Evolutionary conservation across 768 basidiomycete species (phyloP).

Genomic region (Lactifluus volemus): DNA sequence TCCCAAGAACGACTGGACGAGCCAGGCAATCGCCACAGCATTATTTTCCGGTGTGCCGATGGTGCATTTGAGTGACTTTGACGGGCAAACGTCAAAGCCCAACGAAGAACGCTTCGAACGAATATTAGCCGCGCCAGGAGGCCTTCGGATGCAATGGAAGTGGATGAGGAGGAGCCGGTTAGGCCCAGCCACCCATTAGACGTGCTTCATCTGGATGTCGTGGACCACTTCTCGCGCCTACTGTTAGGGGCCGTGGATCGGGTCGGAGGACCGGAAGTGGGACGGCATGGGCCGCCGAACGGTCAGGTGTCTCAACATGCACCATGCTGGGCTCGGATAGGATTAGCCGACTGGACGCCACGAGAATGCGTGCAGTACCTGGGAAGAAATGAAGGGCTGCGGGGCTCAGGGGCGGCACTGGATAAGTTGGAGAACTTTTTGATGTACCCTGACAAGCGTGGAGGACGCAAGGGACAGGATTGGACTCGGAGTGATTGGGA

Average conservation of each 20-base stretch:
- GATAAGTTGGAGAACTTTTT: constrained; percentile 19
- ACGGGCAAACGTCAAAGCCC: constrained; percentile 17
- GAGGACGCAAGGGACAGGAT: constrained; percentile 61
- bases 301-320: constrained; percentile 48
- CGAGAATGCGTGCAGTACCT: constrained; percentile 53
- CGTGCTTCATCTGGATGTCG: constrained; percentile 56
- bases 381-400: constrained; percentile 29
- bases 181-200: constrained; percentile 53
- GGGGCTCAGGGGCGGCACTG: not conserved
- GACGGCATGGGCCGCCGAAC: constrained; percentile 21
- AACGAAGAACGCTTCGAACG: constrained; percentile 21
- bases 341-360: constrained; percentile 43
- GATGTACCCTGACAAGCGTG: constrained; percentile 40
- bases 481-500: constrained; percentile 68
- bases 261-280: constrained; percentile 42
- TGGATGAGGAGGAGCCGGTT: constrained; percentile 45
- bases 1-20: constrained; percentile 27
- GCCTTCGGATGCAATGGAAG: constrained; percentile 40
- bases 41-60: constrained; percentile 33
- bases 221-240: constrained; percentile 58
- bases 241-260: constrained; percentile 49
- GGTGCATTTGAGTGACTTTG: constrained; percentile 34
- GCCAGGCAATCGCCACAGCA: constrained; percentile 41
- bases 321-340: constrained; percentile 37
- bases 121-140: constrained; percentile 11